A percentile compares a stretch with the other conserved stretches of the same genome.
These are phyloP conservation scores for Penicillium capsulatum DNA, from an alignment of 2,329 filamentous ascomycete species.

Conservation along the genomic window DNA sequence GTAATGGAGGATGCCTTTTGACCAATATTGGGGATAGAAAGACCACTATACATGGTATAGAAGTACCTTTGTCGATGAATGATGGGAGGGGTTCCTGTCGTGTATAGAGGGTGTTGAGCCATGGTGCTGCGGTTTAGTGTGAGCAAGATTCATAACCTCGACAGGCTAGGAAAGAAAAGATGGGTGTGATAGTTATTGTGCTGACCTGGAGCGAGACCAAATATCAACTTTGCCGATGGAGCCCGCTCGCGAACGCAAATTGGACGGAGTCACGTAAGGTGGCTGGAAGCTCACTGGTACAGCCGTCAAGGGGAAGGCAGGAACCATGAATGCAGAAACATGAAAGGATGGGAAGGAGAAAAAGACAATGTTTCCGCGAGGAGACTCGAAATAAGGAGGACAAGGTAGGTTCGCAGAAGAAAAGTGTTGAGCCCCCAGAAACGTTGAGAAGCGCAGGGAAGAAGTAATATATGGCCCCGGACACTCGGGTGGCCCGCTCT, in stretches of 20 bases:
- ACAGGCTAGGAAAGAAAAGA: background rate
- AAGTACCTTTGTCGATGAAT: slow-evolving; percentile 40
- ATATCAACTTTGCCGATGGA: slow-evolving; percentile 32
- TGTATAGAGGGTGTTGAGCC: slow-evolving; percentile 31
- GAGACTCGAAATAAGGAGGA: too few species aligned
- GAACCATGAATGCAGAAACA: slow-evolving; percentile 28
- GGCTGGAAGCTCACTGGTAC: slow-evolving; percentile 30
- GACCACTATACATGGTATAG: slow-evolving; percentile 10
- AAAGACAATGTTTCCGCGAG: too few species aligned
- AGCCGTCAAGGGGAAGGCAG: slow-evolving; percentile 29
- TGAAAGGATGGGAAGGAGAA: too few species aligned
- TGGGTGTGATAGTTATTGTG: slow-evolving; percentile 17
- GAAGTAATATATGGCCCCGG: slow-evolving; percentile 13
- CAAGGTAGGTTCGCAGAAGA: background rate
- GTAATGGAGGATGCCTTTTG: slow-evolving; percentile 12
- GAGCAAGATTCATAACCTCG: slow-evolving; percentile 18
- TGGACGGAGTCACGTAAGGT: slow-evolving; percentile 28
- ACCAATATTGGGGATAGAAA: slow-evolving; percentile 2
- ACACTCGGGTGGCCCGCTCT: slow-evolving; percentile 8
- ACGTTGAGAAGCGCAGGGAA: slow-evolving; percentile 10
- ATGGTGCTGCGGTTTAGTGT: slow-evolving; percentile 25
- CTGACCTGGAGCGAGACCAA: slow-evolving; percentile 36
- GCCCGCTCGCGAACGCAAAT: slow-evolving; percentile 28
- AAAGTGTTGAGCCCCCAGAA: background rate
- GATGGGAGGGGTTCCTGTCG: slow-evolving; percentile 25